Conservation (phyloP, 768 basidiomycete genomes). For the Paxillus ammoniavirescens region DNA sequence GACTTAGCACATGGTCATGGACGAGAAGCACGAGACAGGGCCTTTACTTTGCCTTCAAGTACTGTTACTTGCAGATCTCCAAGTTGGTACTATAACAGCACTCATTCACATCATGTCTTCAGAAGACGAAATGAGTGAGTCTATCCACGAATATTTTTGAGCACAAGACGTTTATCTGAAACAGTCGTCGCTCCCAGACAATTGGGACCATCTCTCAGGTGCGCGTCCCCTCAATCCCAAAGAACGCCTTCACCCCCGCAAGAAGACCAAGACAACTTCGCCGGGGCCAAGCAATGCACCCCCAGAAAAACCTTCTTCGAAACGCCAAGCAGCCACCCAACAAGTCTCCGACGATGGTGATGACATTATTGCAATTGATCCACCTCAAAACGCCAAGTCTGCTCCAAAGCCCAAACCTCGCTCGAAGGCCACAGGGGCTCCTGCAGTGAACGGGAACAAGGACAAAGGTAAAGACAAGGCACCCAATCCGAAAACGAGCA, state of each 20-base stretch:
- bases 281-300: slow-evolving; percentile 12
- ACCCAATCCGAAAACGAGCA: slow-evolving; percentile 8
- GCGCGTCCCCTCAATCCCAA: slow-evolving; percentile 9
- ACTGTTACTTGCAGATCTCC: neutral
- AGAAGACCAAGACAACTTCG: slow-evolving; percentile 15
- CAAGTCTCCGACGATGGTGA: slow-evolving; percentile 1
- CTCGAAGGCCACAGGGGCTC: slow-evolving; percentile 6
- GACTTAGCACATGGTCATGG: neutral
- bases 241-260: slow-evolving; percentile 17
- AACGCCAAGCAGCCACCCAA: slow-evolving; percentile 4
- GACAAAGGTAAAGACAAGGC: slow-evolving; percentile 11
- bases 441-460: slow-evolving; percentile 4
- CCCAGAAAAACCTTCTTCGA: slow-evolving; percentile 17
- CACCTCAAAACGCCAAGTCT: slow-evolving; percentile 7
- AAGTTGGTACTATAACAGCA: neutral
- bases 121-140: slow-evolving; percentile 33
- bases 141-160: neutral
- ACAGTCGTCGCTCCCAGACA: slow-evolving; percentile 19
- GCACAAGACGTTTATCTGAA: slow-evolving; percentile 24
- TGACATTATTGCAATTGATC: slow-evolving; percentile 1
- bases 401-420: slow-evolving; percentile 17
- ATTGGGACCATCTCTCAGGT: slow-evolving; percentile 14
- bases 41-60: too few relatives aligned
- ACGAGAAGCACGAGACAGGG: too few relatives aligned
- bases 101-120: slow-evolving; percentile 29